Base-by-base conservation (phyloP, 1,139 yeast genomes). In the Suhomyces chickasaworum region DNA sequence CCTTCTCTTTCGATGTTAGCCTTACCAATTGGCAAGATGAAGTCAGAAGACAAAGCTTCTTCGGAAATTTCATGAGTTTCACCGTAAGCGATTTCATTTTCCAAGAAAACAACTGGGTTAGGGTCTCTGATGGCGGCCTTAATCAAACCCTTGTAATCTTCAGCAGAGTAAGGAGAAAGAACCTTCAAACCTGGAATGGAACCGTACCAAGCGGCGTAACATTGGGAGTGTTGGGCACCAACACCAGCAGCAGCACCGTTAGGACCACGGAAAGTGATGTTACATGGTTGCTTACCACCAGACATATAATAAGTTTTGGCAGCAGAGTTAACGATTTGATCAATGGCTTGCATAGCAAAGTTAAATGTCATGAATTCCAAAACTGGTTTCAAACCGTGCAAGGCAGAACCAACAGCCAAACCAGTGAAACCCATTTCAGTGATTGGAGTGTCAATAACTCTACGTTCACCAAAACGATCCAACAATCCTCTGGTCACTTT, bases 211-310 rank as follows among this genome's bases (percentile, higher is more conserved):
- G 97, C 90, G 48, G 97, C 81, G 71, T 84, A 93, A 74, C 90
- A 96, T 76, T 93, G 99, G 36, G 99, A 93, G 76, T 93, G 99
- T 74, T 93, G 99, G 50, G 99, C 99, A 60, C 83, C 99, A 60
- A 93, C 99, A 81, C 99, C 98, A 41, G 97, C 97, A 59, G 99
- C 97, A 43, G 99, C 97, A 73, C 99, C 99, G 72, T 95, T 95
- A 53, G 99, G 98, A 63, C 99, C 99, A 75, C 99, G 86, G 81
- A 95, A 95, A 44, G 96, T 91, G 64, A 93, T 89, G 73, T 89
- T 91, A 78, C 97, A 91, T 53, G 91, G 91, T 74, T 91, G 97
- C 55, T 84, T 87, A 78, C 99, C 99, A 69, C 99, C 99, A 53
- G 97, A 88, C 99, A 93, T 93, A 77, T 93, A 93, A 73, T 84